These are phyloP conservation scores for Starmerella sp. DNA, from an alignment of 805 yeast species.

Conservation along the genomic window DNA sequence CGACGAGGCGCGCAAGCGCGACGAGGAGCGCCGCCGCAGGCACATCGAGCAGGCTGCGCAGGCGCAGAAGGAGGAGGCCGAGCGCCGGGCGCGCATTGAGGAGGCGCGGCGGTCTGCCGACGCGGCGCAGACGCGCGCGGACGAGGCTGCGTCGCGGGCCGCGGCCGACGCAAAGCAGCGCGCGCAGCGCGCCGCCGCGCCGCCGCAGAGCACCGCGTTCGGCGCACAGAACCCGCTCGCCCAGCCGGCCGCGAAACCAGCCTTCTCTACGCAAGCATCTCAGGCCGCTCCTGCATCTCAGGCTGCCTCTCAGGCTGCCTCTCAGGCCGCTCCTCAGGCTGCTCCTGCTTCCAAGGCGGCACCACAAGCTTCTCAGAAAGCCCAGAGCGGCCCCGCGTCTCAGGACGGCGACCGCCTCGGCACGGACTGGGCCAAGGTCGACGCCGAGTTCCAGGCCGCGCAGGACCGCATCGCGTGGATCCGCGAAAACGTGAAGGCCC, in stretches of 20 bases:
- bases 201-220: too few species aligned
- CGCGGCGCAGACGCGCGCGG: background rate
- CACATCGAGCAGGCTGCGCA: constrained; percentile 8
- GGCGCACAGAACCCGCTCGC: background rate
- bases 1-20: constrained; percentile 3
- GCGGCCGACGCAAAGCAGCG: background rate
- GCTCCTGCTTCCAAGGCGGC: too few species aligned
- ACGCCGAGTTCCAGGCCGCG: constrained; percentile 25
- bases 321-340: too few species aligned
- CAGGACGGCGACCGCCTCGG: constrained; percentile 1
- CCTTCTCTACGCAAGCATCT: too few species aligned
- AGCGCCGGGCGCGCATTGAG: background rate
- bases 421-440: constrained; percentile 25
- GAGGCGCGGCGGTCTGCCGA: background rate
- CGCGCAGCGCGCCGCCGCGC: background rate
- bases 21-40: constrained; percentile 7
- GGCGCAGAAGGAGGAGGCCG: constrained; percentile 17
- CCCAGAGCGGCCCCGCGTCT: background rate
- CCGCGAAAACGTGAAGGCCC: constrained; percentile 47
- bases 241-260: too few species aligned
- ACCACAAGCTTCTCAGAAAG: too few species aligned
- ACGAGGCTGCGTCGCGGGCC: background rate
- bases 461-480: constrained; percentile 35
- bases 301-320: too few species aligned
- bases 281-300: too few species aligned